Percentiles rank a stretch among this genome's conserved stretches.
phyloP scores from a whole-genome alignment of 2,329 filamentous ascomycete genomes.

The Botrytis sinoallii region DNA sequence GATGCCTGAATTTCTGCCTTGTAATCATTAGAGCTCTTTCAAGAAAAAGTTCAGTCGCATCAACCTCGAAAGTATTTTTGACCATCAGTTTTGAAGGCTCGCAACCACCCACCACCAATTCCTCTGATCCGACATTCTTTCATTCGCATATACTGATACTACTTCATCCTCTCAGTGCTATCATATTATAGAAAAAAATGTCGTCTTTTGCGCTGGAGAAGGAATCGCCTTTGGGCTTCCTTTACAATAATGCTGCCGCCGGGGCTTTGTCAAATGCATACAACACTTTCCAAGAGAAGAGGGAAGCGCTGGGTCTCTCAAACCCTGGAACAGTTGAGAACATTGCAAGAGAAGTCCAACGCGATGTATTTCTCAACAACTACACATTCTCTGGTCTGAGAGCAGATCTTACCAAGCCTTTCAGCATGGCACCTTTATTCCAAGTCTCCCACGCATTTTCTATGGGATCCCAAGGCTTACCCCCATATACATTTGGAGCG shows the following conservation, averaged over 20 bases:
- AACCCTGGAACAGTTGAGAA: conserved; percentile 93
- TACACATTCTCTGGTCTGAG: conserved; percentile 95
- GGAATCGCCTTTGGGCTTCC: conserved; percentile 57
- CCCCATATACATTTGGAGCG: conserved; percentile 91
- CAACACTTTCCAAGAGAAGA: conserved; percentile 76
- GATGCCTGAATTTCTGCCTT: conserved; percentile 10
- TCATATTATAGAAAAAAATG: conserved; percentile 26
- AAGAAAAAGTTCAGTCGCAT: conserved; percentile 23
- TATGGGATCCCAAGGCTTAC: conserved; percentile 83
- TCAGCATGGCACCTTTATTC: conserved; percentile 90
- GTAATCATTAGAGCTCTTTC: conserved; percentile 18
- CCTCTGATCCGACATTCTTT: conserved; percentile 17
- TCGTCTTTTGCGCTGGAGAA: conserved; percentile 37
- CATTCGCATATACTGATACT: neutral
- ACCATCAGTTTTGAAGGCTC: conserved; percentile 10
- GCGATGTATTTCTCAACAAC: conserved; percentile 94
- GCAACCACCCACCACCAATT: conserved; percentile 11
- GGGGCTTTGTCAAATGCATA: conserved; percentile 72
- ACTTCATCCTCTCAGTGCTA: conserved; percentile 1
- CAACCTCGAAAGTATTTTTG: conserved; percentile 19
- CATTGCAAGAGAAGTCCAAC: conserved; percentile 86
- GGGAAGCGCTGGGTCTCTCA: conserved; percentile 80
- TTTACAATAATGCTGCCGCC: conserved; percentile 72
- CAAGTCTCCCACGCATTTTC: conserved; percentile 97
- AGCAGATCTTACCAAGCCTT: conserved; percentile 94